Evolutionary conservation across 768 basidiomycete genomes (phyloP), one percentile per base, ranked within the genome.

Genomic region (Suillus placidus): DNA sequence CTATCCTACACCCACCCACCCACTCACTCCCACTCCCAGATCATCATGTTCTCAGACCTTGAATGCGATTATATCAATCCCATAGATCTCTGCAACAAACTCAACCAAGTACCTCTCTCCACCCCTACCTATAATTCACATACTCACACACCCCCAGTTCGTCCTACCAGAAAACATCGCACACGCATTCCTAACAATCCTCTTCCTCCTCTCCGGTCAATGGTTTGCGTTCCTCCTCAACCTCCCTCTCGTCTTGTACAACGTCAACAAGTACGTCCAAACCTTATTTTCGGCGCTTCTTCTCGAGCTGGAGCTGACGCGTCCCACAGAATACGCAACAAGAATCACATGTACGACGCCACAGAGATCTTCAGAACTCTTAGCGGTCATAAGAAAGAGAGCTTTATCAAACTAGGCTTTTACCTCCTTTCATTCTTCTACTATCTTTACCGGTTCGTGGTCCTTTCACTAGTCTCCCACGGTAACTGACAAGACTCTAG

Each of bases 11-110:
- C 8, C 14, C n/a, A 49, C n/a, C n/a, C n/a, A n/a, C 6, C 37
- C 14, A 37, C 64, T 62, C 55, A 63, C 18, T 23, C 12, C 7
- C 13, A 32, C 42, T n/a, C 26, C 38, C 71, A 99, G 97, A 98
- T 99, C 74, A 99, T 99, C 84, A 99, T 98, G 97, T 99, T 99
- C 84, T 97, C 95, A 52, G 97, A 99, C 82, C 83, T 99, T 76
- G 97, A 98, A 82, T 97, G 95, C 84, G 95, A 97, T 85, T 99
- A 98, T 82, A 97, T 99, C 84, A 99, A 99, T 80, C 97, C 97
- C 61, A 99, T 99, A 87, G 97, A 99, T 80, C 89, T 99, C 45
- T 99, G 97, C 82, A 99, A 99, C 82, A 98, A 97, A 84, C 89
- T 99, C 73, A 99, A 99, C 77, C 93, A 95, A 80, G 97, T 97